Conservation (phyloP, 805 yeast species). For the Ogataea nitratoaversa region DNA sequence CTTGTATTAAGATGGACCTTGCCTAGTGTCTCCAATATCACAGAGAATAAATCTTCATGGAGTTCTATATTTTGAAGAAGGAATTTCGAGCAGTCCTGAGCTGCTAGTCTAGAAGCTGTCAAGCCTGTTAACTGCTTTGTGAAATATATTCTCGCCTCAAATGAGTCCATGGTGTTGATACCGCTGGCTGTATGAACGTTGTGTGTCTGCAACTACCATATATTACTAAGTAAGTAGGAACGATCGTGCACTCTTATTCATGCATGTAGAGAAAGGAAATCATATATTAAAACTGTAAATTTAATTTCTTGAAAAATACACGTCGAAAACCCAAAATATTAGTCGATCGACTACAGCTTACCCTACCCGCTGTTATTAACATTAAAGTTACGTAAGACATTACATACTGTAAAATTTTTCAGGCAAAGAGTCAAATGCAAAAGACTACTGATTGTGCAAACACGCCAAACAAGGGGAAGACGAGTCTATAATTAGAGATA, state of each 20-base stretch:
- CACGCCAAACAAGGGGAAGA: too few relatives aligned
- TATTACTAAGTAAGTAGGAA: too few relatives aligned
- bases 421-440: background rate
- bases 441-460: background rate
- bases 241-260: too few relatives aligned
- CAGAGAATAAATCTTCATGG: conserved; percentile 65
- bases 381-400: background rate
- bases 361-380: background rate
- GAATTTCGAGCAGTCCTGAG: conserved; percentile 49
- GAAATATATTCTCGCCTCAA: conserved; percentile 79
- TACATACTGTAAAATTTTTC: conserved; percentile 1
- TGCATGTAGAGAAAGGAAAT: too few relatives aligned
- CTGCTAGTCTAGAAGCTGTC: conserved; percentile 56
- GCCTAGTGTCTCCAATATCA: conserved; percentile 57
- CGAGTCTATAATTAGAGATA: too few relatives aligned
- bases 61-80: conserved; percentile 54
- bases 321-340: background rate
- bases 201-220: too few relatives aligned
- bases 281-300: too few relatives aligned
- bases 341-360: conserved; percentile 1
- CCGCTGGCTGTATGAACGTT: too few relatives aligned
- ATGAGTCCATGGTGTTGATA: conserved; percentile 64
- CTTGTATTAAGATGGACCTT: conserved; percentile 54
- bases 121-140: conserved; percentile 59
- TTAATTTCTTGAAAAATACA: background rate